Evolutionary conservation across 352 stramenopile species (phyloP), one percentile per base, ranked within the genome.

Genomic region (Phytopythium delawarense): DNA sequence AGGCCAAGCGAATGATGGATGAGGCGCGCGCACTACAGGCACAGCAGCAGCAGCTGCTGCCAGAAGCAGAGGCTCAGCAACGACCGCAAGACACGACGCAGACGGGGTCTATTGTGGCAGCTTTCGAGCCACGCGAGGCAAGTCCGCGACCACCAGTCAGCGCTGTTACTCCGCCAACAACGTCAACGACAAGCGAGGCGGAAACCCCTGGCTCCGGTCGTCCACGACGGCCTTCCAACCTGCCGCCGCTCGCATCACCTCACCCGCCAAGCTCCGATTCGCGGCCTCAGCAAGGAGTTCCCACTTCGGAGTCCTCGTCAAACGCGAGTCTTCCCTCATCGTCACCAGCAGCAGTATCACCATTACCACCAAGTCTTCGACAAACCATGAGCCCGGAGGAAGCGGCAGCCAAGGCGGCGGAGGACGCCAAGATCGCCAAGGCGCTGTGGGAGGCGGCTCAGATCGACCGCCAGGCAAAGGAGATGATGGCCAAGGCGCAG

Each of bases 401-500:
- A 45, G 23, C 25, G 16, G 30, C 34, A 34, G 42, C 23, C 13
- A 60, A 54, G 30, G 37, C 55, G 7, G 56, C 66, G 23, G 70
- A 81, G 39, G 73, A 82, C 57, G 64, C 70, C 28, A 59, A 70
- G 6, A 83, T 87, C 30, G 67, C 74, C 9, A 65, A 74, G 50
- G 75, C 76, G 8, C 67, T 89, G 16, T 57, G 65, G 7, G 76
- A 91, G 21, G 81, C 79, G 0, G 68, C 78, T 2, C 61, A 70
- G 34, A 76, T 91, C 5, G 86, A 89, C 32, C 74, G 77, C 5
- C 73, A 93, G 49, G 86, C 78, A 4, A 88, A 87, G 64, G 75
- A 70, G 25, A 92, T 92, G 81, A 92, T 94, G 81, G 67, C 67
- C 20, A 83, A 77, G 54, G 86, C 80, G 0, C 69, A 93, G 65